Evolutionary conservation across 495 filamentous ascomycete species (phyloP), one percentile per base, ranked within the genome.

Genomic region (Lophiotrema nucula): DNA sequence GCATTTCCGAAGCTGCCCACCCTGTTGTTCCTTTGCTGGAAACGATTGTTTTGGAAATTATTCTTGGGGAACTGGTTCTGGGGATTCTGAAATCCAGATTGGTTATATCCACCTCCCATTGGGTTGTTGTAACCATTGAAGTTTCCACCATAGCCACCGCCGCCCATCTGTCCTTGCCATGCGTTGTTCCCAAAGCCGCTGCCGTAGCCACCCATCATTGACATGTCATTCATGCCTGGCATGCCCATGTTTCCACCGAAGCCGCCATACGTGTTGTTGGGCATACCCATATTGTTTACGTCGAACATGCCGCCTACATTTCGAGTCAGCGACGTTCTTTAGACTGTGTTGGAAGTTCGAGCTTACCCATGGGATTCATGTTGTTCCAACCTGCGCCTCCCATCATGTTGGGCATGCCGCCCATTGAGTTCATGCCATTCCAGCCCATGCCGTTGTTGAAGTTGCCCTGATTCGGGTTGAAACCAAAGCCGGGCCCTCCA

Each of bases 301-400:
- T 65, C 55, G 33, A 26, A 59, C 2, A 23, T 3, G 18, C 10
- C 25, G 24, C n/a, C n/a, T n/a, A n/a, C n/a, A n/a, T n/a, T n/a
- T n/a, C n/a, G n/a, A n/a, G n/a, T n/a, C n/a, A n/a, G n/a, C n/a
- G n/a, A n/a, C n/a, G n/a, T n/a, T n/a, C n/a, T n/a, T n/a, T n/a
- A n/a, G n/a, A n/a, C n/a, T n/a, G n/a, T n/a, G n/a, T n/a, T n/a
- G n/a, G 10, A 37, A 28, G 23, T 27, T 41, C 21, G 28, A 44
- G 11, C 91, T 89, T 88, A 72, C 82, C 87, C 82, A 88, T 95
- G 60, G 88, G 83, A 69, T 83, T 89, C 67, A 92, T 84, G 60
- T 83, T 79, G 79, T 72, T 52, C 50, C 87, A 88, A 53, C 78
- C 79, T 43, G 74, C 76, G 54, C 79, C 81, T 46, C 75, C 77